phyloP scores from a whole-genome alignment of 2,329 filamentous ascomycete species.

The Catunica adiposa region DNA sequence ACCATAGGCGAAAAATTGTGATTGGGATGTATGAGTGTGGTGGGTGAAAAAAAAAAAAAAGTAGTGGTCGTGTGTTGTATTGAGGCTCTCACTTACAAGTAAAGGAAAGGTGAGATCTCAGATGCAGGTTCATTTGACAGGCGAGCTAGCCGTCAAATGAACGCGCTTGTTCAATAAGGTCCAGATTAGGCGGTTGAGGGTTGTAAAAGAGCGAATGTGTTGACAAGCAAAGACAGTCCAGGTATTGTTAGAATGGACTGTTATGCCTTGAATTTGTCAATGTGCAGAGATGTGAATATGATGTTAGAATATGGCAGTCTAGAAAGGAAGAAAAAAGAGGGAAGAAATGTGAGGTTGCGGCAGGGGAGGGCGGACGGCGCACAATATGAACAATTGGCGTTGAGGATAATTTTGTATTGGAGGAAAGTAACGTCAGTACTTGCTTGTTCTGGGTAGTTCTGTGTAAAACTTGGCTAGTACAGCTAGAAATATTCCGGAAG shows the following conservation, averaged over 20 bases:
- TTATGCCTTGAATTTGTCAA: conserved; percentile 1
- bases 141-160: conserved; percentile 66
- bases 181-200: neutral
- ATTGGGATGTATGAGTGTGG: neutral
- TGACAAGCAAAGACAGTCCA: conserved; percentile 4
- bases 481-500: neutral
- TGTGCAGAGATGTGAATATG: neutral
- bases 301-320: neutral
- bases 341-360: conserved; percentile 12
- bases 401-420: neutral
- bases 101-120: conserved; percentile 40
- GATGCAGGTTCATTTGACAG: conserved; percentile 99
- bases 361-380: conserved; percentile 1
- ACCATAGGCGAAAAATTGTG: neutral
- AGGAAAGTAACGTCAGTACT: neutral
- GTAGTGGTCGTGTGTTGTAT: neutral
- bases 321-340: conserved; percentile 16
- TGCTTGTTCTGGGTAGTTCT: neutral
- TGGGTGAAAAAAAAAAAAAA: no score
- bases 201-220: conserved; percentile 15
- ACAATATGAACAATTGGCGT: conserved; percentile 4
- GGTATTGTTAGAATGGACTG: neutral
- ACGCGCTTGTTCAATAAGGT: conserved; percentile 43
- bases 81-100: conserved; percentile 19
- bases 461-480: neutral